Percentiles rank a stretch among this genome's conserved stretches.
phyloP scores from a whole-genome alignment of 73 alveolate species.

The Paramecium pentaurelia region DNA sequence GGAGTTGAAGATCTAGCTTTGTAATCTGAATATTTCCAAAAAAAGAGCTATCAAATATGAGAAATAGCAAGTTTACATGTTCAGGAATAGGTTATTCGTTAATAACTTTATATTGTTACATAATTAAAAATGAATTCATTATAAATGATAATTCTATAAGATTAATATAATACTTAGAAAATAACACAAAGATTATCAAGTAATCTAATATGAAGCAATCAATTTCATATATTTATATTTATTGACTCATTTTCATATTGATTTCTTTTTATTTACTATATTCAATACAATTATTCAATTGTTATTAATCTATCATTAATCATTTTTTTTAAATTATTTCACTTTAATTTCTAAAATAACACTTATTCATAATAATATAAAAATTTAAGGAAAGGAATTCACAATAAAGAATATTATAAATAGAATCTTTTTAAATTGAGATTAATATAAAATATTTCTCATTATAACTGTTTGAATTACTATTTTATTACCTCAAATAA shows the following conservation, averaged over 20 bases:
- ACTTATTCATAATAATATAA: too few species aligned
- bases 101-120: slow-evolving; percentile 19
- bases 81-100: slow-evolving; percentile 25
- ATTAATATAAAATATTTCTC: too few species aligned
- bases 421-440: too few species aligned
- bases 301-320: too few species aligned
- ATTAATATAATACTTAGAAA: neutral
- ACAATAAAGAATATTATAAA: too few species aligned
- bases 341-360: neutral
- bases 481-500: too few species aligned
- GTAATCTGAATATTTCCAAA: slow-evolving; percentile 7
- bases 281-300: neutral
- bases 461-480: too few species aligned
- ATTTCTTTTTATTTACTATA: neutral
- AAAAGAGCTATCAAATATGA: neutral
- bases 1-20: neutral
- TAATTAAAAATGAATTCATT: neutral
- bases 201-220: neutral
- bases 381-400: neutral
- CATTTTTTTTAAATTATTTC: neutral
- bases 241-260: too few species aligned
- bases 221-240: neutral
- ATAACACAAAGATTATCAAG: neutral
- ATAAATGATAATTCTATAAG: neutral
- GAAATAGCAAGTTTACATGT: neutral